Base-by-base conservation (phyloP, 495 filamentous ascomycete genomes). In the Pyrenula aspistea region DNA sequence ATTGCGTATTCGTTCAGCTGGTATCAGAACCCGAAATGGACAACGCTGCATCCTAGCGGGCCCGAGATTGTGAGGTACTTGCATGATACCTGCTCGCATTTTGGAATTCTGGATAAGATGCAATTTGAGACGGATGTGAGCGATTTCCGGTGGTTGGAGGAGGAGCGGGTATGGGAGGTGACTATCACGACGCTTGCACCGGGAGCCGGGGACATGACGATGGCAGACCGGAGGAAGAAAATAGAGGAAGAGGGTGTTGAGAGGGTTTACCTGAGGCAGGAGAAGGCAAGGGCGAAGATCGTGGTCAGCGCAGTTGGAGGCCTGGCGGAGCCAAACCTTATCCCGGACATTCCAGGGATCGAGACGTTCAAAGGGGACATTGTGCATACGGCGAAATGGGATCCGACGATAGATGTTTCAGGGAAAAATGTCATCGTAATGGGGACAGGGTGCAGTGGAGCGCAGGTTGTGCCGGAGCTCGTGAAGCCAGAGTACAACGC, bases 1-100 rank as follows among this genome's bases (percentile, higher is more conserved):
- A 53, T 75, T 0, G 76, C 85, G 22, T 87, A 87, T 65, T 80
- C 73, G 49, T 84, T 84, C 65, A 82, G 78, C 0, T 87, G 87
- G 59, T 71, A 73, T 2, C 72, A 71, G 21, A 86, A 86, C 61
- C 65, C 72, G 21, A 64, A 73, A 47, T 87, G 84, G 82, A 76
- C 75, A 0, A 72, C 72, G 3, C 62, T 80, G 24, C 71, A 81
- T 63, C 81, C 83, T 1, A 59, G 75, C 1, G 77, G 76, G 2
- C 61, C 63, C 12, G 84, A 87, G 62, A 76, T 87, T 42, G 65
- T 72, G 2, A 65, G 71, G n/a, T 88, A 88, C 61, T 67, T 84
- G n/a, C 65, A 76, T 2, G 66, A 70, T 22, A 79, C 86, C 1
- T 83, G 80, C 51, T 71, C 73, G 22, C 74, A 80, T 53, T 85